Conservation (phyloP, 2,329 filamentous ascomycete genomes). For the Aspergillus sp. region DNA sequence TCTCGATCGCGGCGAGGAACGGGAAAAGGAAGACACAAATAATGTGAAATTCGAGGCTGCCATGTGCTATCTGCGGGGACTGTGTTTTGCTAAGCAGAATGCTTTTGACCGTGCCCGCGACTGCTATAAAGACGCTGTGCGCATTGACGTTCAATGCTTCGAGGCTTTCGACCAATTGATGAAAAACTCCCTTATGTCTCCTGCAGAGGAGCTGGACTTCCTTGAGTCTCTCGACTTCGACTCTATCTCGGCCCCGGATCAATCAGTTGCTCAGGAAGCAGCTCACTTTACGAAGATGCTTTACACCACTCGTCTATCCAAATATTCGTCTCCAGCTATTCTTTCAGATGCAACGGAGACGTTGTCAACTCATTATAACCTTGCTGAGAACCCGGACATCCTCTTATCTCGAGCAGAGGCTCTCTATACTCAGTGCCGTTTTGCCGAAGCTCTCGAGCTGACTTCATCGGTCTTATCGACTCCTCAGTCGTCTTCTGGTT, state of each 20-base stretch:
- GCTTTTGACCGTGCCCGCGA: constrained; percentile 95
- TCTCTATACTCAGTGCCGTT: constrained; percentile 88
- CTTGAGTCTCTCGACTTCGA: constrained; percentile 86
- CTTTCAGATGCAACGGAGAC: constrained; percentile 83
- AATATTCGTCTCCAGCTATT: constrained; percentile 78
- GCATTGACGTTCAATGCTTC: constrained; percentile 96
- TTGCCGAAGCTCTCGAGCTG: constrained; percentile 74
- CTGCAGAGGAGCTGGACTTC: constrained; percentile 83
- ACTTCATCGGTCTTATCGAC: constrained; percentile 73
- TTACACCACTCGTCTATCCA: constrained; percentile 90
- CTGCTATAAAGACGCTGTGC: constrained; percentile 94
- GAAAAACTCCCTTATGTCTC: constrained; percentile 86
- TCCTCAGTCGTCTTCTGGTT: constrained; percentile 74
- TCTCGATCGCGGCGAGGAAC: constrained; percentile 49
- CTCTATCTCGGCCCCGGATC: constrained; percentile 60
- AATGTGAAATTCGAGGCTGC: constrained; percentile 85
- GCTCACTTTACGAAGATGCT: constrained; percentile 92
- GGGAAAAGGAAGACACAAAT: constrained; percentile 60
- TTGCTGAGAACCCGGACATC: constrained; percentile 78
- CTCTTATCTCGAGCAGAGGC: constrained; percentile 83
- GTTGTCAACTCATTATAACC: constrained; percentile 85
- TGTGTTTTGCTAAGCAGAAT: constrained; percentile 95
- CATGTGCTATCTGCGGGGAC: constrained; percentile 91
- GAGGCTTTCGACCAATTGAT: constrained; percentile 97
- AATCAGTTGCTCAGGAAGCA: constrained; percentile 68